Conservation (phyloP, 2,329 filamentous ascomycete species). For the Trichocomaceae sp. region DNA sequence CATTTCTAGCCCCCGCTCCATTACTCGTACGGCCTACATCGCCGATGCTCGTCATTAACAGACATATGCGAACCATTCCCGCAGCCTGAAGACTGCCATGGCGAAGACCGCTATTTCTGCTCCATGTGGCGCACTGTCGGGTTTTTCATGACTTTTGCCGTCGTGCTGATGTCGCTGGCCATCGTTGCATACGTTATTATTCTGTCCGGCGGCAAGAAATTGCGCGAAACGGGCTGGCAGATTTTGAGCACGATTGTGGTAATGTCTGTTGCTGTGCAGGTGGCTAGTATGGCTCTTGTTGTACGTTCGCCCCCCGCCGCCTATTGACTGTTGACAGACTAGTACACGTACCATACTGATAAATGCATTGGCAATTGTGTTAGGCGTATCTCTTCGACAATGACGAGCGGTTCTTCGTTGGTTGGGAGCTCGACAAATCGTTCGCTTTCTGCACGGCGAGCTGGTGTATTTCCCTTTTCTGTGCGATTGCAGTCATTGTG, state of each 20-base stretch:
- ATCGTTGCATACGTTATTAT: constrained; percentile 75
- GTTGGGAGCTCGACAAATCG: constrained; percentile 72
- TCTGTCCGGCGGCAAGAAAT: constrained; percentile 68
- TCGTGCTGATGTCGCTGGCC: constrained; percentile 73
- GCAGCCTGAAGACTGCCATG: constrained; percentile 58
- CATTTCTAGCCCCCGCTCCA: constrained; percentile 43
- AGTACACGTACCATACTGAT: too few relatives aligned
- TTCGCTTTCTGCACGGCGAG: constrained; percentile 66
- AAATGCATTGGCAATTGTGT: not conserved
- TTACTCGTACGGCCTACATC: constrained; percentile 71
- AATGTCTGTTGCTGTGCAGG: constrained; percentile 61
- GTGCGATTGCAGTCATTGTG: constrained; percentile 53
- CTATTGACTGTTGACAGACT: too few relatives aligned
- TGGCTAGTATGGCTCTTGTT: constrained; percentile 73
- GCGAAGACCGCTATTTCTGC: constrained; percentile 70
- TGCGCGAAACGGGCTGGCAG: constrained; percentile 77
- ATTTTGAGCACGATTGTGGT: constrained; percentile 61
- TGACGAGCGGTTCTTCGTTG: constrained; percentile 73
- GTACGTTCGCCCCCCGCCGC: constrained; percentile 46
- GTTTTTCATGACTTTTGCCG: constrained; percentile 78
- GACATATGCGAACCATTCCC: constrained; percentile 56
- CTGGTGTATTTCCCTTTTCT: constrained; percentile 50
- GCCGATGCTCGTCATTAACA: constrained; percentile 66
- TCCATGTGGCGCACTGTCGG: constrained; percentile 84
- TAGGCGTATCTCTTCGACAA: constrained; percentile 74